phyloP scores from a whole-genome alignment of 495 filamentous ascomycete genomes.

The Cercophora sp. region DNA sequence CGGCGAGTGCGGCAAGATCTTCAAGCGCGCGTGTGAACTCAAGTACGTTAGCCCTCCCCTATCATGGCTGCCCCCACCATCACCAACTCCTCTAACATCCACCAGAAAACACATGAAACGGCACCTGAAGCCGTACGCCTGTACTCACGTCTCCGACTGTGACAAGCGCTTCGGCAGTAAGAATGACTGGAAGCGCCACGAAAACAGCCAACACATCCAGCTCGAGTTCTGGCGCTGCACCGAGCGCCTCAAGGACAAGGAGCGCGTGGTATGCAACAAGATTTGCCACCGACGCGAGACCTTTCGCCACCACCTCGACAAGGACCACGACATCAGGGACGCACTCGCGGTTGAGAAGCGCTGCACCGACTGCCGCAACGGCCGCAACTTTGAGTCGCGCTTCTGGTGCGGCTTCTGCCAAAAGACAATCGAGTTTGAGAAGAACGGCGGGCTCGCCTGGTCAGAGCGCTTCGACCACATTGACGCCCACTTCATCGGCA shows the following conservation, averaged over 20 bases:
- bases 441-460: slow-evolving; percentile 55
- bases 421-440: slow-evolving; percentile 52
- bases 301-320: slow-evolving; percentile 57
- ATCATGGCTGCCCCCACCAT: background rate
- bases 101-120: slow-evolving; percentile 83
- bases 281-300: slow-evolving; percentile 58
- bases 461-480: slow-evolving; percentile 86
- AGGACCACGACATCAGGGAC: slow-evolving; percentile 48
- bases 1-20: slow-evolving; percentile 50
- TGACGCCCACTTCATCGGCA: slow-evolving; percentile 66
- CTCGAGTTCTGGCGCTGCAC: slow-evolving; percentile 75
- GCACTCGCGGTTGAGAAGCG: slow-evolving; percentile 41
- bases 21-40: slow-evolving; percentile 62
- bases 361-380: slow-evolving; percentile 55
- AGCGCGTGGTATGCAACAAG: slow-evolving; percentile 46
- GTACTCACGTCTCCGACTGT: slow-evolving; percentile 73
- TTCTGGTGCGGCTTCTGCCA: slow-evolving; percentile 94
- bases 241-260: slow-evolving; percentile 24
- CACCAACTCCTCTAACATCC: slow-evolving; percentile 5
- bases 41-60: slow-evolving; percentile 49
- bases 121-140: slow-evolving; percentile 82
- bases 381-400: slow-evolving; percentile 59
- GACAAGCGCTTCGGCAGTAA: slow-evolving; percentile 83
- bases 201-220: slow-evolving; percentile 80
- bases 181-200: slow-evolving; percentile 96